A percentile compares a stretch with the other conserved stretches of the same genome.
Evolutionary conservation across 257 asterid genomes (phyloP).

Genomic region (Leptodermis oblonga): DNA sequence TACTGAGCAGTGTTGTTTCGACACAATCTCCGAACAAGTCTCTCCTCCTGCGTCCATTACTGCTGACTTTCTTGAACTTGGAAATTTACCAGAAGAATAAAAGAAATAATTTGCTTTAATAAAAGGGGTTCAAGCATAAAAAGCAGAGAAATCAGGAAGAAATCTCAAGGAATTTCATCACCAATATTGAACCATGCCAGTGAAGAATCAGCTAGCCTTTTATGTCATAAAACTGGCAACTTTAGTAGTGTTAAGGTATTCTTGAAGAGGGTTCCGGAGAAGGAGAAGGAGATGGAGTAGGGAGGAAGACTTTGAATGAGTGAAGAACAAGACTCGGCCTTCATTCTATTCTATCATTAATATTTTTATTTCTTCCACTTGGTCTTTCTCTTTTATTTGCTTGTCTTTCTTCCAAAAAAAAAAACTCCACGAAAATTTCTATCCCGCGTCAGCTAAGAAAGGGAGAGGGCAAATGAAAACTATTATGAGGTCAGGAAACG

Average conservation of each 20-base stretch:
- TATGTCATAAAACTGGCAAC: not conserved
- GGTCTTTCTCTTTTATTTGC: slow-evolving; percentile 7
- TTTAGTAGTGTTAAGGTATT: not conserved
- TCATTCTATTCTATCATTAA: not conserved
- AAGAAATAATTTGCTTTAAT: not conserved
- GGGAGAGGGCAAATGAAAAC: not conserved
- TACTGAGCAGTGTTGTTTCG: slow-evolving; percentile 18
- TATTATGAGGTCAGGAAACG: not conserved
- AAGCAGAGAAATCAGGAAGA: not conserved
- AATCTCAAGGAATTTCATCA: not conserved
- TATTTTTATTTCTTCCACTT: not conserved
- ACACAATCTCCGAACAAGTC: slow-evolving; percentile 14
- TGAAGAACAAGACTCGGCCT: slow-evolving; percentile 31
- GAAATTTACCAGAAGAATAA: not conserved
- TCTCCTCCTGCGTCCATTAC: slow-evolving; percentile 27
- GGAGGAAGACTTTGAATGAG: slow-evolving; percentile 7
- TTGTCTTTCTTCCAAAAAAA: slow-evolving; percentile 18
- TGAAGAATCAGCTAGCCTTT: slow-evolving; percentile 4
- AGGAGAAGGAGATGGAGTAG: slow-evolving; percentile 22
- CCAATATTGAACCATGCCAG: not conserved
- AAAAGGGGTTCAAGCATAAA: not conserved
- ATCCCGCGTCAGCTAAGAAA: not conserved
- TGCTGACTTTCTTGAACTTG: not conserved
- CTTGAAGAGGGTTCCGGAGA: slow-evolving; percentile 15
- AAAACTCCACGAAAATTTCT: not conserved